Evolutionary conservation across 164 flowering plant genomes (phyloP), one percentile per base, ranked within the genome.

Genomic region (Vitis riparia): DNA sequence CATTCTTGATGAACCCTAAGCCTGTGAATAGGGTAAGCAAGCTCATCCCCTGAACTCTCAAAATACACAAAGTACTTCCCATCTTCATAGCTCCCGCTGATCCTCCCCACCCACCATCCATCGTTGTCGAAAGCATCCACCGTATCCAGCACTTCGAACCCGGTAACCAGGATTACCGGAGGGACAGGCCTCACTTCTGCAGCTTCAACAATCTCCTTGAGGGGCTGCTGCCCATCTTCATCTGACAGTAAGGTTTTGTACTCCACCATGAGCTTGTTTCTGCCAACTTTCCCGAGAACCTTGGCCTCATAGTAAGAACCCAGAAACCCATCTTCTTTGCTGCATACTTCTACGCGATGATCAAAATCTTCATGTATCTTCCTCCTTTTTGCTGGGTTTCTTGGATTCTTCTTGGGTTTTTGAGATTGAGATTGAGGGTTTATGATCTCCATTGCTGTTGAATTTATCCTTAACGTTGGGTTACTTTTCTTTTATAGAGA

Each of bases 1-100:
- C 63, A 75, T 2, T 75, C 78, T 13, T 61, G 74, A 71, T 75
- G 78, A 66, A 58, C 52, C 23, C 78, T 70, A 71, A 75, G 50
- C 23, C 10, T 3, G 50, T 7, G 4, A 49, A 13, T 6, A 11
- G 58, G 11, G 44, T 75, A 71, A 11, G 9, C 51, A 49, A 52
- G 8, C 62, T 66, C 67, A 47, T 67, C 68, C n/a, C 67, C 71
- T 17, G 52, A 7, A 12, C 61, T 66, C 19, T 61, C 74, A 57
- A 75, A 75, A 16, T 60, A 59, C 8, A 75, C 78, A 13, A 1
- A 10, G 48, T 71, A 75, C 13, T 23, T n/a, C 8, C 16, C 10
- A 1, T 29, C 65, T 5, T 53, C 60, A 10, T 2, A 49, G 51
- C 30, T 51, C 15, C 63, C 71, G 11, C 68, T 62, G n/a, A 75